A percentile compares a stretch with the other conserved stretches of the same genome.
phyloP scores from a whole-genome alignment of 169 alveolate species.

The Plasmodium vinckei region DNA sequence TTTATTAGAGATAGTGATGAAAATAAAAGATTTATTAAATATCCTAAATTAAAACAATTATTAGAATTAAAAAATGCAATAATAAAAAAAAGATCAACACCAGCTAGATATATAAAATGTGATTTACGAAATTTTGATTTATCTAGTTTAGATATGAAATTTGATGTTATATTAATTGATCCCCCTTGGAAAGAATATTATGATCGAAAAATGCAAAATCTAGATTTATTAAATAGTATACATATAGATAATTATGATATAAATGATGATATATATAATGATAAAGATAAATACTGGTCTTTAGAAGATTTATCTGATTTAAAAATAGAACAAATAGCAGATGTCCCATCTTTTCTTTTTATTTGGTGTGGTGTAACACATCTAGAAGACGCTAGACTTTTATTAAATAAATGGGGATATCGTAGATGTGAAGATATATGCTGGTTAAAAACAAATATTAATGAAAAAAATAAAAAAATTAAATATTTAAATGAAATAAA shows the following conservation, averaged over 20 bases:
- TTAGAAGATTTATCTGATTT: constrained; percentile 82
- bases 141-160: constrained; percentile 86
- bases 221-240: constrained; percentile 57
- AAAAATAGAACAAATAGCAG: constrained; percentile 91
- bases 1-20: constrained; percentile 91
- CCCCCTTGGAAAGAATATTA: constrained; percentile 93
- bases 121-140: constrained; percentile 89
- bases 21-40: constrained; percentile 87
- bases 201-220: constrained; percentile 62
- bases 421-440: constrained; percentile 95
- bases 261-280: constrained; percentile 55
- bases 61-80: constrained; percentile 90
- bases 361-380: constrained; percentile 93
- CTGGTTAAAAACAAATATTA: constrained; percentile 93
- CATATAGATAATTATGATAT: constrained; percentile 61
- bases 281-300: constrained; percentile 77
- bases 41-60: constrained; percentile 91
- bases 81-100: constrained; percentile 90
- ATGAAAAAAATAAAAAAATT: constrained; percentile 79
- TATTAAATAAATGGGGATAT: constrained; percentile 93
- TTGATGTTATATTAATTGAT: constrained; percentile 93
- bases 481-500: constrained; percentile 75
- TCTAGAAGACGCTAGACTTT: constrained; percentile 86
- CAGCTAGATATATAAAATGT: constrained; percentile 90
- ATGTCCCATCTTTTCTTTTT: constrained; percentile 90